Evolutionary conservation across 768 basidiomycete species (phyloP), one percentile per base, ranked within the genome.

Genomic region (Stropharia rugosoannulata): DNA sequence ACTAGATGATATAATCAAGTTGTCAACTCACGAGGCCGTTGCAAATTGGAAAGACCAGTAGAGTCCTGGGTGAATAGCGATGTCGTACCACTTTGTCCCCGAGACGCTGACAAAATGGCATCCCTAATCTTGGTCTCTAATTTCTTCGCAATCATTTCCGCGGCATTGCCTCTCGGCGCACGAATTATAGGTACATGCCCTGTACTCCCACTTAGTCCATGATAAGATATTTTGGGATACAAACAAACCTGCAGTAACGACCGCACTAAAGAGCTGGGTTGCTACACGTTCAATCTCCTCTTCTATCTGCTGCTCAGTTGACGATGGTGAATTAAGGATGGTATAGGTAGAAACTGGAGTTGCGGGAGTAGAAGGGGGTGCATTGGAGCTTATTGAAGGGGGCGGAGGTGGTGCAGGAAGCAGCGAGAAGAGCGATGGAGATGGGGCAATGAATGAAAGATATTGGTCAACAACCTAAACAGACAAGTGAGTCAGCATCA

Each of bases 101-200:
- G 80, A 40, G 88, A 85, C 35, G 86, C 80, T 39, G 80, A 85
- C 54, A 93, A 73, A 54, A 95, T 72, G 60, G 87, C 84, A 66
- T 98, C 96, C 48, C 96, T 79, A 62, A 98, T 88, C 71, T 93
- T 93, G 12, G 85, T 81, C 65, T 99, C 97, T 10, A 99, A 79
- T 69, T 93, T 97, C 73, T 94, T 89, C 8, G 95, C 95, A n/a
- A 98, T 87, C 95, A 98, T 97, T 72, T 99, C 97, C 16, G 95
- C 97, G 4, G 97, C 97, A 70, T 98, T 98, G 1, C 96, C 96
- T 69, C 89, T 78, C 18, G 97, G 97, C 55, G 91, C 88, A 32
- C 97, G 88, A 56, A 99, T 98, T 66, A 95, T 90, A 9, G 97
- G 97, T 18, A 96, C 89, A 62, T 93, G 89, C 1, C 91, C 94